A percentile compares a stretch with the other conserved stretches of the same genome.
Conservation (phyloP, 192 early-diverging fungal genomes). For the Coemansia sp. region DNA sequence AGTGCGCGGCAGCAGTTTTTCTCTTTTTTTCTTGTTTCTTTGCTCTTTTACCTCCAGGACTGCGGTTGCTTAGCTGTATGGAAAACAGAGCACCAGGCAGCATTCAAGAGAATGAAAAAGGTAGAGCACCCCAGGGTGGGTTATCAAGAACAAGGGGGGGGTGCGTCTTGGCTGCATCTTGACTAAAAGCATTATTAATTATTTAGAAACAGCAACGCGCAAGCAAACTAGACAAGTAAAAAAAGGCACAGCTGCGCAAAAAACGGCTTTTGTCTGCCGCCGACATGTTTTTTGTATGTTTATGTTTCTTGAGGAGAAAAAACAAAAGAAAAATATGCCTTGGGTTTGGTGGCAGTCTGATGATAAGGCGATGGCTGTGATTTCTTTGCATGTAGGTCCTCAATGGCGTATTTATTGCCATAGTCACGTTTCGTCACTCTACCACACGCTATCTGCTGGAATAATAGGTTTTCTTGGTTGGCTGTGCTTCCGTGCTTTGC, state of each 20-base stretch:
- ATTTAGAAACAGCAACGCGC: background rate
- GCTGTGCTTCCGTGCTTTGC: background rate
- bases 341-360: constrained; percentile 10
- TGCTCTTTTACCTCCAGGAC: constrained; percentile 2
- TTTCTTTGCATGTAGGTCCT: constrained; percentile 11
- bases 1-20: background rate
- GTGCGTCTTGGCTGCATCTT: background rate
- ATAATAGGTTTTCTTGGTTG: background rate
- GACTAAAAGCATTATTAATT: constrained; percentile 1
- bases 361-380: constrained; percentile 12
- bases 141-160: constrained; percentile 3
- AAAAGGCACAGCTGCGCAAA: constrained; percentile 1
- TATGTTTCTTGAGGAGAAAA: background rate
- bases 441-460: constrained; percentile 3
- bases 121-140: background rate
- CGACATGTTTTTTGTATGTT: constrained; percentile 9
- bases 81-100: constrained; percentile 12
- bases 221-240: too few species aligned
- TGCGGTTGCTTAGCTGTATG: constrained; percentile 7
- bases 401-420: constrained; percentile 4
- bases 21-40: background rate
- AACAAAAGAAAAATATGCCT: background rate
- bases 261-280: background rate
- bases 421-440: constrained; percentile 12
- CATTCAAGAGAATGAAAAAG: constrained; percentile 1